These are phyloP conservation scores for Pseudoperonospora humuli DNA, from an alignment of 352 stramenopile genomes.

Conservation along the genomic window DNA sequence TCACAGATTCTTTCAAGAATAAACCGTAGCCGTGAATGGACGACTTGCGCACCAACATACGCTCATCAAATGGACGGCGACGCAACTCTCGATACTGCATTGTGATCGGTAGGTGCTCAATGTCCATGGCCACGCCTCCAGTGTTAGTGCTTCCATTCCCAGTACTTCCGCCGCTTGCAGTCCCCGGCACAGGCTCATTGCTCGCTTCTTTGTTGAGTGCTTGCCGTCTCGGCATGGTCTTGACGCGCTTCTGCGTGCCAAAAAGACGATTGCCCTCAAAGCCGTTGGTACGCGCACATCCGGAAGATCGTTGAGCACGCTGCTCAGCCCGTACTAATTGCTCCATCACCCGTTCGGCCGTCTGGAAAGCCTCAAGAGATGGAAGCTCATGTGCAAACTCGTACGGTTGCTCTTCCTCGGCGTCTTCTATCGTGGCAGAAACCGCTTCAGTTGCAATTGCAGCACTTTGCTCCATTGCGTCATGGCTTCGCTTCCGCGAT, in stretches of 20 bases:
- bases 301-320: constrained; percentile 74
- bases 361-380: constrained; percentile 56
- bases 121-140: constrained; percentile 56
- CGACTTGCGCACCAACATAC: constrained; percentile 88
- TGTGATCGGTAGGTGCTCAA: constrained; percentile 73
- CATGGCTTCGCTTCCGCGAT: constrained; percentile 22
- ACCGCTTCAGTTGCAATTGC: constrained; percentile 6
- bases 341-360: constrained; percentile 76
- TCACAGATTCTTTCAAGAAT: constrained; percentile 90
- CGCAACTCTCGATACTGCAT: constrained; percentile 92
- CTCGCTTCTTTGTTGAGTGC: constrained; percentile 30
- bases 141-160: constrained; percentile 5
- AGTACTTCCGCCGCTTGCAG: constrained; percentile 5
- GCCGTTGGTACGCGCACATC: constrained; percentile 83
- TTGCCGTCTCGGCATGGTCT: constrained; percentile 24
- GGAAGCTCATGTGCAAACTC: constrained; percentile 82
- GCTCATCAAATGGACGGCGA: constrained; percentile 82
- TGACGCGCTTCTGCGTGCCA: constrained; percentile 28
- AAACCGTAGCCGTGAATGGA: constrained; percentile 95
- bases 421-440: constrained; percentile 10
- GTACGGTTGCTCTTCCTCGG: constrained; percentile 51
- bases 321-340: constrained; percentile 73
- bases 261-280: constrained; percentile 54
- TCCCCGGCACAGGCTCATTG: constrained; percentile 20
- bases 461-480: constrained; percentile 18